These are phyloP conservation scores for Withania somnifera DNA, from an alignment of 305 asterid species.

Conservation along the genomic window DNA sequence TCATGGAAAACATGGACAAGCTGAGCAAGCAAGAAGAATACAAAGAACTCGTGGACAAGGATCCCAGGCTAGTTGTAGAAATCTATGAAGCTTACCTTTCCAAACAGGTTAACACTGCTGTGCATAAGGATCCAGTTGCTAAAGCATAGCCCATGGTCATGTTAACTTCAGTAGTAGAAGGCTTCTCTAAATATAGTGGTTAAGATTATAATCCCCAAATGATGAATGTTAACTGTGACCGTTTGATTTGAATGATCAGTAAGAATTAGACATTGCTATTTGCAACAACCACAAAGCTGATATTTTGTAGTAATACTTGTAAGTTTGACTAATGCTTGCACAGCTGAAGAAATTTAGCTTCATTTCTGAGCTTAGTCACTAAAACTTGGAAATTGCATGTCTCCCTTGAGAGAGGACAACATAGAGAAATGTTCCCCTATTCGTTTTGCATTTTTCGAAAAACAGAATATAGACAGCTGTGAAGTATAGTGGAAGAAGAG, in stretches of 20 bases:
- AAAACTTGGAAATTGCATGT: neutral
- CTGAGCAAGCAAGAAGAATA: conserved; percentile 72
- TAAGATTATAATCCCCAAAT: neutral
- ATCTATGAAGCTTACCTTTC: conserved; percentile 75
- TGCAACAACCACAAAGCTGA: neutral
- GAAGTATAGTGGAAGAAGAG: neutral
- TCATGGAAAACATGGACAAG: conserved; percentile 76
- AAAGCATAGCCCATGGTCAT: conserved; percentile 14
- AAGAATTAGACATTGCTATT: neutral
- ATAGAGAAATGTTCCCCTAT: no score
- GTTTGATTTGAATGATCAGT: neutral
- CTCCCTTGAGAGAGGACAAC: no score
- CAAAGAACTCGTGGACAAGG: conserved; percentile 77
- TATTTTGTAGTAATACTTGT: neutral
- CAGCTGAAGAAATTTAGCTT: neutral
- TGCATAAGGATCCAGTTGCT: conserved; percentile 32
- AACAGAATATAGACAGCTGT: no score
- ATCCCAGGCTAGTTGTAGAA: conserved; percentile 75
- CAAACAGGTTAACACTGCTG: conserved; percentile 83
- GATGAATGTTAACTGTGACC: neutral
- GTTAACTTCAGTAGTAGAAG: neutral
- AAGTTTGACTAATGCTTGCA: neutral
- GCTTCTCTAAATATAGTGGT: neutral
- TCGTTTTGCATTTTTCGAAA: no score
- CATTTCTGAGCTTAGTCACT: neutral